These are phyloP conservation scores for Gautieria morchelliformis DNA, from an alignment of 768 basidiomycete genomes.

Conservation along the genomic window DNA sequence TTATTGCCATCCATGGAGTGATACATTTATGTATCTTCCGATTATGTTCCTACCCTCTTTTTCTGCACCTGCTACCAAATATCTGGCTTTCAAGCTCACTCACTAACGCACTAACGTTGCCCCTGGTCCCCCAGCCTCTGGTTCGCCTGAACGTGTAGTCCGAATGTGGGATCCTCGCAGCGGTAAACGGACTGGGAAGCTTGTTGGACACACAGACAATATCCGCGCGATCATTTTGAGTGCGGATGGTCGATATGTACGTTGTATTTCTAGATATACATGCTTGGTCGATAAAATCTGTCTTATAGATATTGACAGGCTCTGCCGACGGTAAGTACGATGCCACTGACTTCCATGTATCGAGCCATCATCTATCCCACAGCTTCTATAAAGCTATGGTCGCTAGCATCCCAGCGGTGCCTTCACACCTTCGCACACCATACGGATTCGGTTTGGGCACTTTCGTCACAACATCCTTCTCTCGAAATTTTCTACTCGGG, in stretches of 20 bases:
- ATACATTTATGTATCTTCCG: neutral
- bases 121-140: constrained; percentile 43
- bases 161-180: constrained; percentile 90
- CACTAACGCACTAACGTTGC: neutral
- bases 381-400: constrained; percentile 92
- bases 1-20: neutral
- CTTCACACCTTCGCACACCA: constrained; percentile 96
- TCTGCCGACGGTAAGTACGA: constrained; percentile 54
- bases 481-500: constrained; percentile 91
- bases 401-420: constrained; percentile 76
- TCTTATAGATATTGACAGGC: constrained; percentile 61
- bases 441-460: constrained; percentile 89
- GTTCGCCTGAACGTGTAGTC: constrained; percentile 85
- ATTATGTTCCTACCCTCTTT: neutral
- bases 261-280: constrained; percentile 22
- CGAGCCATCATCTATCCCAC: constrained; percentile 14
- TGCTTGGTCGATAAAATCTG: constrained; percentile 5
- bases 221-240: constrained; percentile 84
- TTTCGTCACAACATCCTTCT: constrained; percentile 80
- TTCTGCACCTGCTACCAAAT: neutral
- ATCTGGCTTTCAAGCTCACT: neutral
- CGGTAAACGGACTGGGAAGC: constrained; percentile 70
- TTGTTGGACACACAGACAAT: constrained; percentile 96
- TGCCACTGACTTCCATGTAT: neutral
- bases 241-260: constrained; percentile 83